These are phyloP conservation scores for Rostrohypoxylon terebratum DNA, from an alignment of 495 filamentous ascomycete genomes.

Conservation along the genomic window DNA sequence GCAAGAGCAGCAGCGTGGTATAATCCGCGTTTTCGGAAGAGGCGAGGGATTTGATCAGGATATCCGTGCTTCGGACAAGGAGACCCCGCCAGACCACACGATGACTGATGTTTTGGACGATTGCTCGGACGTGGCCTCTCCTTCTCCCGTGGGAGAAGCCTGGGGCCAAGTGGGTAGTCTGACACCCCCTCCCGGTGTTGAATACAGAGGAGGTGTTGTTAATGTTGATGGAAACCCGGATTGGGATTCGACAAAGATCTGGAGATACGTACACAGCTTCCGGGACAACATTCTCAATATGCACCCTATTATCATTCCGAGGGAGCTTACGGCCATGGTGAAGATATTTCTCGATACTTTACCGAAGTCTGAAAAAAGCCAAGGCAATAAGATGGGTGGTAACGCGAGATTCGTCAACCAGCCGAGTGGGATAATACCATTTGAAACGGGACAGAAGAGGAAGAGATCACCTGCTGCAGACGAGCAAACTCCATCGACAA, in stretches of 20 bases:
- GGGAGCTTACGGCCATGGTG: constrained; percentile 62
- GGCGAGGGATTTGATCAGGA: constrained; percentile 75
- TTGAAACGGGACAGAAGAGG: constrained; percentile 65
- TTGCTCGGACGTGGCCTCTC: constrained; percentile 62
- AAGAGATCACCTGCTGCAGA: constrained; percentile 65
- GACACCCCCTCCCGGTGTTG: constrained; percentile 53
- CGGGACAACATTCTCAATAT: constrained; percentile 84
- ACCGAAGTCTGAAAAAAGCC: constrained; percentile 46
- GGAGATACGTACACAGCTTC: constrained; percentile 75
- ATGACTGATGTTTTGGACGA: constrained; percentile 52
- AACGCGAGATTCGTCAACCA: constrained; percentile 47
- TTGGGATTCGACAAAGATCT: constrained; percentile 70
- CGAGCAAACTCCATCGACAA: constrained; percentile 48
- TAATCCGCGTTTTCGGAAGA: constrained; percentile 80
- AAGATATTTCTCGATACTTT: constrained; percentile 60
- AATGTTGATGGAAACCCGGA: constrained; percentile 71
- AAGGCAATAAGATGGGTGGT: constrained; percentile 34
- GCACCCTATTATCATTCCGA: constrained; percentile 81
- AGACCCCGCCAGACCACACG: constrained; percentile 49
- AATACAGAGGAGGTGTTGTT: constrained; percentile 61
- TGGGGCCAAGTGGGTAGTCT: constrained; percentile 64
- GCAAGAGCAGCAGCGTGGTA: constrained; percentile 78
- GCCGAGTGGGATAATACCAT: constrained; percentile 38
- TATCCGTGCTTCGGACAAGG: constrained; percentile 51
- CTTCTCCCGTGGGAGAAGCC: constrained; percentile 57